Base-by-base conservation (phyloP, 768 basidiomycete genomes). In the Boletus tomentosulus region DNA sequence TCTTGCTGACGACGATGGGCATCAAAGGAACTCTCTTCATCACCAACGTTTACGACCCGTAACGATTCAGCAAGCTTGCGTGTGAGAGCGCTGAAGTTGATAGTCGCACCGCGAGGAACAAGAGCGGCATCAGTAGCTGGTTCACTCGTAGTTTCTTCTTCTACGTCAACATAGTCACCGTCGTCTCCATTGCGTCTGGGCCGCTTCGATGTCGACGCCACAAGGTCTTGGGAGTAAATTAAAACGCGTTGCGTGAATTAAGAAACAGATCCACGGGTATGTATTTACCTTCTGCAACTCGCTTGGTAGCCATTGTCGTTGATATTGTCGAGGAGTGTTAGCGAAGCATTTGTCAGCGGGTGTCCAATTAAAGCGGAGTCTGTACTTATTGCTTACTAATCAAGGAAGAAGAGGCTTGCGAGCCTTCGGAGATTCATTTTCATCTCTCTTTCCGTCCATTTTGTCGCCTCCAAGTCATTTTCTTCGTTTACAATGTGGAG, bases 71-170 rank as follows among this genome's bases (percentile, higher is more conserved):
- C 87, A 19, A 91, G 75, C 62, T 86, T 91, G 60, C 90, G 84
- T 3, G 87, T 89, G 38, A 93, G 74, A 1, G 88, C 90, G 62
- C 84, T 87, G 68, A 93, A 84, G 61, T 93, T 93, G 67, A 93
- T 93, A n/a, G 87, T 92, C 24, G 87, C 85, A 30, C 80, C 76
- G 15, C 80, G 80, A 24, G 89, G 87, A 16, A 91, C 75, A 39
- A 88, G 61, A 30, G 76, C 61, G 3, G 71, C 59, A 46, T 74
- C 70, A 11, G 65, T 58, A 10, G 66, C 64, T 3, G 63, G 63
- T 46, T 72, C 66, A 67, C 61, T 68, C 6, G 39, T 57, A 54
- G 82, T 76, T 55, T 85, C 83, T 57, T 83, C 81, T 57, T 83
- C 76, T 33, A 81, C 74, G 43, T 84, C 78, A 27, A 83, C 57